Evolutionary conservation across 108 stramenopile genomes (phyloP), one percentile per base, ranked within the genome.

Genomic region (Cyclotella kingstonii): DNA sequence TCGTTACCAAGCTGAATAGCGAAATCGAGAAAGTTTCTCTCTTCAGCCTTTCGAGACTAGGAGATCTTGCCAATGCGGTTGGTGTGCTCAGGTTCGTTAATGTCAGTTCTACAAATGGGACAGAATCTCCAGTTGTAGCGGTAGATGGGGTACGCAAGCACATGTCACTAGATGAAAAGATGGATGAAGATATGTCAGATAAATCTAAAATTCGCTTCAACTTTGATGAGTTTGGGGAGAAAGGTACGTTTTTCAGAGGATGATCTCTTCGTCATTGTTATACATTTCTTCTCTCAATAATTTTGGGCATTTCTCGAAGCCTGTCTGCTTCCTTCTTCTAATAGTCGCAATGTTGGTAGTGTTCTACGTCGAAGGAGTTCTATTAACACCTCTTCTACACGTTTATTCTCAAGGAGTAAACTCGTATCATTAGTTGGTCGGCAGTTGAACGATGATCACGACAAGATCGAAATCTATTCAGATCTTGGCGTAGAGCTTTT

Each of bases 21-120:
- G 91, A 93, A 75, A 83, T 84, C 4, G 91, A 93, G 63, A 93
- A 89, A 66, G 84, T 93, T 1, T 78, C 80, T 8, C 58, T 93
- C 11, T 90, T 90, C 54, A 76, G 78, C 25, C 50, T 88, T 22
- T 46, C 82, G 7, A 75, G 82, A 38, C 43, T 84, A 23, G 91
- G 91, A 8, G 91, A 89, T 60, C 53, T 93, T 38, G 87, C 85
- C 21, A 84, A 92, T 76, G 84, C 90, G 2, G 82, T 84, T 5
- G 90, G 90, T 5, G 81, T 80, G 40, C 71, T 89, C 31, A 79
- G 90, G 40, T 87, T 86, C 30, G 23, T 53, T 33, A 53, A 1
- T 34, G 52, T 12, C 9, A 35, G 45, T 27, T 31, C 48, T 54
- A 36, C 68, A 14, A 57, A 60, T 2, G 68, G 64, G 25, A 71